Conservation (phyloP, 1,139 yeast species). For the Candida sanyaensis region DNA sequence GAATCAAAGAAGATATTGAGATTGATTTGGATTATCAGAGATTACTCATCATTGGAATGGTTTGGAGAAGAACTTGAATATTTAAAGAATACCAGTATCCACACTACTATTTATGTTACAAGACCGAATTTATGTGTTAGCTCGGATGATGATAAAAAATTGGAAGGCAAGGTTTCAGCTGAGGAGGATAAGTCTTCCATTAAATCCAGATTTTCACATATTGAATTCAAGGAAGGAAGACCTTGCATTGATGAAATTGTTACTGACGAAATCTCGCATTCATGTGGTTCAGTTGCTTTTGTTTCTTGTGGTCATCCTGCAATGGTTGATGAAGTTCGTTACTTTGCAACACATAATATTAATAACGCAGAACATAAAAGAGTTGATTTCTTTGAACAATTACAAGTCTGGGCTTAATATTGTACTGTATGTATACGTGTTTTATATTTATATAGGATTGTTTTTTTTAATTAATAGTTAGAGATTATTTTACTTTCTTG, state of each 20-base stretch:
- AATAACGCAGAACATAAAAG: conserved; percentile 27
- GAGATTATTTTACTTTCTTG: too few relatives aligned
- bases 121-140: conserved; percentile 19
- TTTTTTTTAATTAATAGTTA: too few relatives aligned
- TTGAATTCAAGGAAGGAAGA: conserved; percentile 35
- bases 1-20: conserved; percentile 19
- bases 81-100: conserved; percentile 25
- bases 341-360: conserved; percentile 28
- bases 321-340: conserved; percentile 53
- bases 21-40: conserved; percentile 27
- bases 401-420: conserved; percentile 40
- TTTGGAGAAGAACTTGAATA: conserved; percentile 32
- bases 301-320: conserved; percentile 55
- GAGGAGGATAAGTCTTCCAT: conserved; percentile 9
- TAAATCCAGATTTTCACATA: conserved; percentile 25
- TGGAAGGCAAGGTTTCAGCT: conserved; percentile 4
- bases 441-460: too few relatives aligned
- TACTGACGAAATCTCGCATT: conserved; percentile 25
- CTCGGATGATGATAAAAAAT: conserved; percentile 5
- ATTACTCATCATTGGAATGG: conserved; percentile 33
- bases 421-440: too few relatives aligned
- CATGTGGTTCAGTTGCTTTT: conserved; percentile 40
- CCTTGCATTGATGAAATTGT: conserved; percentile 32
- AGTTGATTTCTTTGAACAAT: conserved; percentile 39
- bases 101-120: conserved; percentile 34